Percentiles rank a stretch among this genome's conserved stretches.
Evolutionary conservation across 768 basidiomycete species (phyloP).

Genomic region (Mycena crocata): DNA sequence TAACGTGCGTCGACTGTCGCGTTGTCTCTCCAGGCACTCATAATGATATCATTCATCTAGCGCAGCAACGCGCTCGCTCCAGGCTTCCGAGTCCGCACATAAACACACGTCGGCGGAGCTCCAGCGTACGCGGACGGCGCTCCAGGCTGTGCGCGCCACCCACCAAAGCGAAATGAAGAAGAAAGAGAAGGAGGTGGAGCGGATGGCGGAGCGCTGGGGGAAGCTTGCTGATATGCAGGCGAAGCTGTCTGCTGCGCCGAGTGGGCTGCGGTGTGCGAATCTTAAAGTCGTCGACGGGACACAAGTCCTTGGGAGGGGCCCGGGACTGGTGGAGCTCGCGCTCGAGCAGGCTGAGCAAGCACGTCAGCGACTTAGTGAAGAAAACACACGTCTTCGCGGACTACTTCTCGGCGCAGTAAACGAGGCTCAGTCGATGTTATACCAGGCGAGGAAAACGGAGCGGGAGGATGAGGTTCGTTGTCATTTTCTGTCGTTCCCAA

Average conservation of each 20-base stretch:
- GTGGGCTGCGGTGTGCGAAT: constrained; percentile 69
- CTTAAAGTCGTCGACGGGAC: constrained; percentile 58
- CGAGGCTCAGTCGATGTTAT: constrained; percentile 67
- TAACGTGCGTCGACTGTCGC: constrained; percentile 62
- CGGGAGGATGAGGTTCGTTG: constrained; percentile 59
- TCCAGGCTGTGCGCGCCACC: constrained; percentile 77
- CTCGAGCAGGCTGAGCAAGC: constrained; percentile 81
- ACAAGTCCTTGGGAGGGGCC: constrained; percentile 60
- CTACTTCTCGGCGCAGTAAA: constrained; percentile 74
- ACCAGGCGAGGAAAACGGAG: constrained; percentile 55
- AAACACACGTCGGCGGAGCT: constrained; percentile 79
- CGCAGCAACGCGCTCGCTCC: constrained; percentile 62
- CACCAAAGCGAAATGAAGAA: constrained; percentile 82
- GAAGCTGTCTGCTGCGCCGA: constrained; percentile 60
- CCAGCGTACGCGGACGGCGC: constrained; percentile 73
- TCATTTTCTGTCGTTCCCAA: constrained; percentile 20
- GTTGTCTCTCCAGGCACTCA: background rate
- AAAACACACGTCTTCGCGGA: constrained; percentile 71
- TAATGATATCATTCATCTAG: constrained; percentile 47
- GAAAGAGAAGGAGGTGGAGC: constrained; percentile 83
- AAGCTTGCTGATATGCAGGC: constrained; percentile 77
- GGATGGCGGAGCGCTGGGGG: constrained; percentile 78
- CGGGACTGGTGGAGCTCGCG: constrained; percentile 71
- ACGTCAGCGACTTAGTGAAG: constrained; percentile 68
- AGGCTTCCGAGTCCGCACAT: constrained; percentile 71